phyloP scores from a whole-genome alignment of 257 asterid genomes.

The Capsicum baccatum region DNA sequence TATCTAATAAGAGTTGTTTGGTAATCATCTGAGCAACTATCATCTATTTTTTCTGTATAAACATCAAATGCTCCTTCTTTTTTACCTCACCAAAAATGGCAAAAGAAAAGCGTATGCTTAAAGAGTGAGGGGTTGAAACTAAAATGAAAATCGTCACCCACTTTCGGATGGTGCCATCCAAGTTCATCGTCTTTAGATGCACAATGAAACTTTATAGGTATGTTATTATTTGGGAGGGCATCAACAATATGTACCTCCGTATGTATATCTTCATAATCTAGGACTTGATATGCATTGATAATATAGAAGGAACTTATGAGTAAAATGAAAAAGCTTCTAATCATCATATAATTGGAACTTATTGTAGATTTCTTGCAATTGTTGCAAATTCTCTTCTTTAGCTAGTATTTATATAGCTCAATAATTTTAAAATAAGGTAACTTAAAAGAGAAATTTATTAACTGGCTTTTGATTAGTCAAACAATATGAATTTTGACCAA shows the following conservation, averaged over 20 bases:
- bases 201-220: background rate
- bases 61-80: background rate
- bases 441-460: no score
- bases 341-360: background rate
- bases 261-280: no score
- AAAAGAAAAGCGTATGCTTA: background rate
- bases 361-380: background rate
- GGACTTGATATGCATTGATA: no score
- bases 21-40: background rate
- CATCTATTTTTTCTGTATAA: background rate
- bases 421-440: no score
- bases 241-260: background rate
- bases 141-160: no score
- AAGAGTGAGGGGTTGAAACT: no score
- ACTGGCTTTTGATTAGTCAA: no score
- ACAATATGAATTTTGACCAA: no score
- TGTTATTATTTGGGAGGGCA: background rate
- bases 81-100: background rate
- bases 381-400: no score
- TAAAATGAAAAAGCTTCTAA: no score
- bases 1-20: background rate
- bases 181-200: background rate
- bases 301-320: no score
- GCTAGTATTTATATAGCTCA: no score
- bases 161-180: background rate